Base-by-base conservation (phyloP, 2,329 filamentous ascomycete species). In the Fusarium subglutinans region DNA sequence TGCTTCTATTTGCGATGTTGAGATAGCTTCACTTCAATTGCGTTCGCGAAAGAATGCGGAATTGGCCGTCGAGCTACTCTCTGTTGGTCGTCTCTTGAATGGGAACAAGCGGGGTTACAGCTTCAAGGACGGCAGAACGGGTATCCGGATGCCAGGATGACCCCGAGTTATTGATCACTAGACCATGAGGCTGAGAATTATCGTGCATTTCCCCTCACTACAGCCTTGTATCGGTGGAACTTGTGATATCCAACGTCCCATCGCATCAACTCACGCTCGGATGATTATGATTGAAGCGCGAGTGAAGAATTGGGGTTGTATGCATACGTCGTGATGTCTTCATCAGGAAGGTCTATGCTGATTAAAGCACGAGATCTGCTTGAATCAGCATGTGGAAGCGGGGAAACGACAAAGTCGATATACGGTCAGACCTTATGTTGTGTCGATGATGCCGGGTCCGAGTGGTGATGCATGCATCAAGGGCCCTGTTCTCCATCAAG, bases 271-370 rank as follows among this genome's bases (percentile, higher is more conserved):
- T 28, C 41, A 2, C 37, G 20, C 24, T 56, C 41, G 35, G 40
- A 41, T 66, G 40, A 47, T 40, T 28, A 43, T 62, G 37, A 50
- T 43, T 35, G 24, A 63, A 22, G 48, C 53, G 13, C 59, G 22
- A 41, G n/a, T 10, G 26, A 41, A 13, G 9, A 45, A 33, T 41
- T 22, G 30, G 30, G 28, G 64, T 64, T 60, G 10, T 58, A 73
- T 73, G 64, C 69, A 48, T 41, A 30, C 64, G 59, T 47, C 40
- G 51, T 50, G 44, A 56, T 43, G 17, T 65, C 54, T 54, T 44
- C 24, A 64, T 45, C 20, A 43, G 55, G 68, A 67, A 72, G 68
- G 68, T 73, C 45, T 48, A 48, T 62, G 58, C 63, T 63, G 47
- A 48, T 45, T 26, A 48, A 38, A 45, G 37, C 15, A 65, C 48